A percentile compares a stretch with the other conserved stretches of the same genome.
Evolutionary conservation across 441 rosid species (phyloP).

Genomic region (Manihot esculenta): DNA sequence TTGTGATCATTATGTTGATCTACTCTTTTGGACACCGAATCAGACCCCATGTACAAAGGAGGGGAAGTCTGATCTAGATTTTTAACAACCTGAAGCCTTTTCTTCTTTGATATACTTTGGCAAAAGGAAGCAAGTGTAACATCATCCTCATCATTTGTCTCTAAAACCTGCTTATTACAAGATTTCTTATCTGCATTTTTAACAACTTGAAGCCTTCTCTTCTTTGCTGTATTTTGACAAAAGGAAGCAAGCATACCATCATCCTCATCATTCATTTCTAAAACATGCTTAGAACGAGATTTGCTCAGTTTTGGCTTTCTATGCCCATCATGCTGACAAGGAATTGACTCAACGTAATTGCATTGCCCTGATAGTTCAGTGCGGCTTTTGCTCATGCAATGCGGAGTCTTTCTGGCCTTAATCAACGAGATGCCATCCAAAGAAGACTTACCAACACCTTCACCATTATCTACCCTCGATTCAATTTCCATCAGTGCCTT

Average conservation of each 20-base stretch:
- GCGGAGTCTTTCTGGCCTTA: not conserved
- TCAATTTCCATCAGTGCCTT: constrained; percentile 2
- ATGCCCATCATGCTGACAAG: not conserved
- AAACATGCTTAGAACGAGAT: constrained; percentile 1
- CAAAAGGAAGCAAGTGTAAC: constrained; percentile 31
- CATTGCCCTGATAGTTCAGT: not conserved
- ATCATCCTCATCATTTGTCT: constrained; percentile 25
- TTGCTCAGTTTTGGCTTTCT: constrained; percentile 8
- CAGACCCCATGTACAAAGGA: not conserved
- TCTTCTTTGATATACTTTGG: constrained; percentile 26
- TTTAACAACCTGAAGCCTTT: constrained; percentile 15
- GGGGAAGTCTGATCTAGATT: constrained; percentile 6
- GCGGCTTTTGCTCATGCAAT: not conserved
- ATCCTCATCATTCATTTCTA: not conserved
- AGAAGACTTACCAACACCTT: constrained; percentile 12
- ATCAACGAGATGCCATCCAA: not conserved
- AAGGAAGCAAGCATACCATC: constrained; percentile 30
- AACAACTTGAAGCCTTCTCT: constrained; percentile 20
- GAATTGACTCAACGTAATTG: not conserved
- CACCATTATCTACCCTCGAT: constrained; percentile 11
- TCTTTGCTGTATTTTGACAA: constrained; percentile 22
- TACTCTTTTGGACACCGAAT: not conserved
- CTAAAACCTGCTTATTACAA: constrained; percentile 14
- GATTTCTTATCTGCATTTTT: not conserved
- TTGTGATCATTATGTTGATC: constrained; percentile 8